Conservation (phyloP, 352 stramenopile species). For the Globisporangium abappressorium region DNA sequence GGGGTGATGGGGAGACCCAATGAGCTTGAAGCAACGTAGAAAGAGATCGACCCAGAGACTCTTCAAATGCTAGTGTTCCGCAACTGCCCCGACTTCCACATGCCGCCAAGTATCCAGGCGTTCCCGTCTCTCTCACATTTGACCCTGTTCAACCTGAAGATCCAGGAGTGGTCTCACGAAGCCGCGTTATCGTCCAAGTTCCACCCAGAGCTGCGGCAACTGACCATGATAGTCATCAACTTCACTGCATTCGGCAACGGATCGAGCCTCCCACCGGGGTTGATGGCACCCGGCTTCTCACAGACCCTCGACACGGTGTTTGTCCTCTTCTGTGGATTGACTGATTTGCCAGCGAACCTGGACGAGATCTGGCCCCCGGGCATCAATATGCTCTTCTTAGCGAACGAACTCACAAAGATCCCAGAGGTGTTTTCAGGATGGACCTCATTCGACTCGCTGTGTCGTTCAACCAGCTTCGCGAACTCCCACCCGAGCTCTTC, state of each 20-base stretch:
- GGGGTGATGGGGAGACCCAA: constrained; percentile 5
- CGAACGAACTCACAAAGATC: constrained; percentile 18
- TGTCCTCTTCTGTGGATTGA: constrained; percentile 31
- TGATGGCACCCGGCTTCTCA: constrained; percentile 32
- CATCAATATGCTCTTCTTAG: constrained; percentile 24
- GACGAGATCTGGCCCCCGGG: constrained; percentile 27
- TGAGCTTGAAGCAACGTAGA: constrained; percentile 14
- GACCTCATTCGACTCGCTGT: constrained; percentile 2
- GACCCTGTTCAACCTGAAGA: constrained; percentile 38
- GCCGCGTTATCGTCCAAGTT: constrained; percentile 24
- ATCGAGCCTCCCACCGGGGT: constrained; percentile 25
- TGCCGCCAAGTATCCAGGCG: constrained; percentile 20
- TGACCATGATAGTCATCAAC: constrained; percentile 27
- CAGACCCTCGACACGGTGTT: constrained; percentile 23
- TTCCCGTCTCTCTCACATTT: constrained; percentile 30
- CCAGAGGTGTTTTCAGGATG: constrained; percentile 21
- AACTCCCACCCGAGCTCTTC: constrained; percentile 8
- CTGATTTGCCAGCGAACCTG: constrained; percentile 29
- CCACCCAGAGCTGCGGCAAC: constrained; percentile 25
- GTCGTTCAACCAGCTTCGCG: background rate
- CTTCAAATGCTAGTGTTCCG: constrained; percentile 20
- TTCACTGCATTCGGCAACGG: constrained; percentile 16
- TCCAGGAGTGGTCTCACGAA: constrained; percentile 27
- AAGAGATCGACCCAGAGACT: constrained; percentile 13
- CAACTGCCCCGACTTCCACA: constrained; percentile 28